These are phyloP conservation scores for Rhodotorula mucilaginosa DNA, from an alignment of 1,284 basidiomycete genomes.

Conservation along the genomic window DNA sequence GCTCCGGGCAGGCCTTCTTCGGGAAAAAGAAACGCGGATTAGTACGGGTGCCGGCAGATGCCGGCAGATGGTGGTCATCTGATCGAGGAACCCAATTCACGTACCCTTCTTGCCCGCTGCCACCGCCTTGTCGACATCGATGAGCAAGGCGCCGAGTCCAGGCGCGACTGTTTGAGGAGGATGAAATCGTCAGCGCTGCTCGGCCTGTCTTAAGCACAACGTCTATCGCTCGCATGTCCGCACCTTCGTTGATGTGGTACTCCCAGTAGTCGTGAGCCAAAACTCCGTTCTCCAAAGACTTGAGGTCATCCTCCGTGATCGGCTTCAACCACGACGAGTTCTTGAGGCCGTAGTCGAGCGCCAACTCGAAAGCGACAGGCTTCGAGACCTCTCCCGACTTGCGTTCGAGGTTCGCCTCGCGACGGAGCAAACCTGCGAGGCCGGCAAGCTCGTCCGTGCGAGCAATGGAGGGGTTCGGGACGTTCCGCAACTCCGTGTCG, in stretches of 20 bases:
- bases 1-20: too few species aligned
- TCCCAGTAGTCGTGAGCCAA: conserved; percentile 16
- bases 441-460: conserved; percentile 8
- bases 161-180: conserved; percentile 1
- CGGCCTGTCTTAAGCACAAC: too few species aligned
- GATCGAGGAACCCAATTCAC: too few species aligned
- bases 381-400: not conserved
- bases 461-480: not conserved
- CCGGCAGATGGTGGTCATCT: too few species aligned
- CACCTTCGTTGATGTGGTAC: not conserved
- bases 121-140: not conserved
- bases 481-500: not conserved
- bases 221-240: too few species aligned
- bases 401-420: not conserved
- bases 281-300: not conserved
- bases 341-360: conserved; percentile 11
- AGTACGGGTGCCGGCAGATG: too few species aligned
- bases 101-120: not conserved
- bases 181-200: too few species aligned
- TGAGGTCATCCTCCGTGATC: not conserved
- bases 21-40: too few species aligned
- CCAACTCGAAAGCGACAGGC: not conserved
- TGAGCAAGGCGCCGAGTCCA: not conserved
- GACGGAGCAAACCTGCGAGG: not conserved
- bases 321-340: not conserved